phyloP scores from a whole-genome alignment of 495 filamentous ascomycete genomes.

The Neurospora sp. region DNA sequence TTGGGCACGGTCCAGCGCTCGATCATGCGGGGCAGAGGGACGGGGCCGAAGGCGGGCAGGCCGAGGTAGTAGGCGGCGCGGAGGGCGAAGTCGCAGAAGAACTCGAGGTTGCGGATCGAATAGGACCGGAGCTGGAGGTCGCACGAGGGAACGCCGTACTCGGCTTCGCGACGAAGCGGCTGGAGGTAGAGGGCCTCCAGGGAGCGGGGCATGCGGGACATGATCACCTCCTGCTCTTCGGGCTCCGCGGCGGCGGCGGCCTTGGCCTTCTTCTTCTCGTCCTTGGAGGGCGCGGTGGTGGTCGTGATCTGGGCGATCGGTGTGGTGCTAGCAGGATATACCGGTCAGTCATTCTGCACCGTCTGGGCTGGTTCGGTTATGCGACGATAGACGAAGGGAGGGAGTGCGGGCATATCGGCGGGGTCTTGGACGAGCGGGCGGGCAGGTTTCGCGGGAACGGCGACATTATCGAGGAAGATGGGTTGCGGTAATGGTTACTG shows the following conservation, averaged over 20 bases:
- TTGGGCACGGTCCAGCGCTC: conserved; percentile 93
- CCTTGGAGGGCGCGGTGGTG: background rate
- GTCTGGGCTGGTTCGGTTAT: background rate
- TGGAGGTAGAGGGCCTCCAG: conserved; percentile 72
- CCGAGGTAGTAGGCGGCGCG: conserved; percentile 90
- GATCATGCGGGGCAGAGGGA: conserved; percentile 76
- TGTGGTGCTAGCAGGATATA: background rate
- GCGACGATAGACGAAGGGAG: background rate
- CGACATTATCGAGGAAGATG: background rate
- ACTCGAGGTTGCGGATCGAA: conserved; percentile 80
- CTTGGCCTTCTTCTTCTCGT: background rate
- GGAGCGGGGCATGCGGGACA: conserved; percentile 21
- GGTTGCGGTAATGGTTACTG: background rate
- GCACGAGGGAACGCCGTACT: conserved; percentile 72
- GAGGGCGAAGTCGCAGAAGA: conserved; percentile 90
- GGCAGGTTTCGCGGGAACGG: background rate
- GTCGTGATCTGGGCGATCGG: background rate
- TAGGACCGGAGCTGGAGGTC: conserved; percentile 91
- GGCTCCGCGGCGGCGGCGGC: background rate
- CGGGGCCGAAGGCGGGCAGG: conserved; percentile 75
- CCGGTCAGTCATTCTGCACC: background rate
- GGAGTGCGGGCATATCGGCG: background rate
- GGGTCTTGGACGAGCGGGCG: background rate
- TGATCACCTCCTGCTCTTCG: background rate
- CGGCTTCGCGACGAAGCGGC: conserved; percentile 64